Percentiles rank a stretch among this genome's conserved stretches.
Conservation (phyloP, 176 grass and related monocot genomes). For the Pharus latifolius region DNA sequence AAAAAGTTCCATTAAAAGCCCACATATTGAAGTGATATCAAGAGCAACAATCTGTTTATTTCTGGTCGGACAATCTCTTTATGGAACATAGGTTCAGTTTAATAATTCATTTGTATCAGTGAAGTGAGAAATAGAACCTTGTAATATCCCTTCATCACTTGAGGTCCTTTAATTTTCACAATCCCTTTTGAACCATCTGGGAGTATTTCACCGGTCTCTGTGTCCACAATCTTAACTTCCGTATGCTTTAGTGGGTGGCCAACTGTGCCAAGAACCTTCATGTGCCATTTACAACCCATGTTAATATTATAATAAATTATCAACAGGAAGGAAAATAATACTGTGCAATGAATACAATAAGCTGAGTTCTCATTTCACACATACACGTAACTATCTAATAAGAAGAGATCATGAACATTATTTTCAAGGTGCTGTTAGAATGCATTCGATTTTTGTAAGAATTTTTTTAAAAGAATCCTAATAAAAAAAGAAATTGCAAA, state of each 20-base stretch:
- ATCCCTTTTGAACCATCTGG: slow-evolving; percentile 87
- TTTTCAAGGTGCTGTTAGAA: neutral
- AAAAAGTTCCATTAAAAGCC: neutral
- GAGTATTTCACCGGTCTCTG: slow-evolving; percentile 45
- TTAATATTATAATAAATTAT: slow-evolving; percentile 7
- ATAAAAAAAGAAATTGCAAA: too few species aligned
- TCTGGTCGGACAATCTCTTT: neutral
- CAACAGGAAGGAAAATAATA: neutral
- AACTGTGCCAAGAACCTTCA: slow-evolving; percentile 91
- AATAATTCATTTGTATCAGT: slow-evolving; percentile 1
- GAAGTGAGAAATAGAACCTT: slow-evolving; percentile 50
- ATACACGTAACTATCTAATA: neutral
- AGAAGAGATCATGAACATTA: neutral
- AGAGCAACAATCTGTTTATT: neutral
- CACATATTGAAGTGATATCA: neutral
- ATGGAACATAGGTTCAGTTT: slow-evolving; percentile 5
- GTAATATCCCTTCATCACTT: slow-evolving; percentile 96
- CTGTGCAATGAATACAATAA: neutral
- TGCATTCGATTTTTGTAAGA: neutral
- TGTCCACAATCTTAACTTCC: slow-evolving; percentile 75
- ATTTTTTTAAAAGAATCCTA: too few species aligned
- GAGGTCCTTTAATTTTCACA: slow-evolving; percentile 81
- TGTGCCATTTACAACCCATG: slow-evolving; percentile 5
- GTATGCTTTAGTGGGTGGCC: slow-evolving; percentile 69
- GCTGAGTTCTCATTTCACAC: neutral